A percentile compares a stretch with the other conserved stretches of the same genome.
These are phyloP conservation scores for Immersiporthe knoxdaviesiana DNA, from an alignment of 2,329 filamentous ascomycete genomes.

Conservation along the genomic window DNA sequence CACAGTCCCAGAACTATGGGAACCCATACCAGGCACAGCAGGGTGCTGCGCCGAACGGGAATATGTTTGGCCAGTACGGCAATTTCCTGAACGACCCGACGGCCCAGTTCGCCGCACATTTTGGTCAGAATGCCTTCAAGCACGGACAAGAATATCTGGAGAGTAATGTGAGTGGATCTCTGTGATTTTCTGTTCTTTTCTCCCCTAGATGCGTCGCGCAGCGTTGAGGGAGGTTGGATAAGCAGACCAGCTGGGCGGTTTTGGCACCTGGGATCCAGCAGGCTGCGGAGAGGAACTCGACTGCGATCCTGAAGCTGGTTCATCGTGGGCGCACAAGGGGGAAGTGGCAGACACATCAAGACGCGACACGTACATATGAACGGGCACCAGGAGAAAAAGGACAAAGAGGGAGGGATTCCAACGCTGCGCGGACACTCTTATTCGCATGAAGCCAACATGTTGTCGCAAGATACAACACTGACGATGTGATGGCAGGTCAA, in stretches of 20 bases:
- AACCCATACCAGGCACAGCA: slow-evolving; percentile 76
- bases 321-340: background rate
- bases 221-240: background rate
- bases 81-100: slow-evolving; percentile 96
- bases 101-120: slow-evolving; percentile 91
- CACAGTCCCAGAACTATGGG: slow-evolving; percentile 66
- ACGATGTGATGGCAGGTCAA: slow-evolving; percentile 47
- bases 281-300: background rate
- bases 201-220: too few species aligned
- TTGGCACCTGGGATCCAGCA: background rate
- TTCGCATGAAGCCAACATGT: background rate
- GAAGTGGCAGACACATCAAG: background rate
- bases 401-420: background rate
- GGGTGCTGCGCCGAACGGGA: slow-evolving; percentile 51
- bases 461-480: slow-evolving; percentile 3
- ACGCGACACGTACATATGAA: background rate
- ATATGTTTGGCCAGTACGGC: slow-evolving; percentile 74
- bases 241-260: background rate
- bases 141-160: slow-evolving; percentile 94
- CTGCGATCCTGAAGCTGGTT: background rate
- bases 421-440: background rate
- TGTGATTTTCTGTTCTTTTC: background rate
- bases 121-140: slow-evolving; percentile 88
- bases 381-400: background rate
- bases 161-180: slow-evolving; percentile 72